Conservation (phyloP, 768 basidiomycete species). For the Podaxis mareebaensis region DNA sequence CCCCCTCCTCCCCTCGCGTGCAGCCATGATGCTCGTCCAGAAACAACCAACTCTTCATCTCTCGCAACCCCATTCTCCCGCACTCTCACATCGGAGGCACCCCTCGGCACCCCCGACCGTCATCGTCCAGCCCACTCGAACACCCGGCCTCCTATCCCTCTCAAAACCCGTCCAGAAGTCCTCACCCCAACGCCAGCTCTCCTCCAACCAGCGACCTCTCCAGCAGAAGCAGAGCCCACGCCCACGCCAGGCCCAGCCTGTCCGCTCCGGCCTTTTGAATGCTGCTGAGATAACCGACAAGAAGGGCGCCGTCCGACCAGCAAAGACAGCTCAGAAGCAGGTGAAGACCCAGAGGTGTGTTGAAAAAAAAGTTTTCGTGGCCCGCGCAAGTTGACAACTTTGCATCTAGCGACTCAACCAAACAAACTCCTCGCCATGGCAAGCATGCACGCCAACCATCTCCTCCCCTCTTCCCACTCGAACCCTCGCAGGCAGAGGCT, state of each 20-base stretch:
- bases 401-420: constrained; percentile 22
- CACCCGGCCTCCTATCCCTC: constrained; percentile 71
- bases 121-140: constrained; percentile 70
- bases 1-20: constrained; percentile 21
- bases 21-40: constrained; percentile 50
- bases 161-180: constrained; percentile 51
- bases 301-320: constrained; percentile 24
- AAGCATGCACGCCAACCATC: constrained; percentile 63
- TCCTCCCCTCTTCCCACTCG: constrained; percentile 41
- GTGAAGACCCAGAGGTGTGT: constrained; percentile 24
- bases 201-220: constrained; percentile 25
- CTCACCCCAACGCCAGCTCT: constrained; percentile 26
- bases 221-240: constrained; percentile 31
- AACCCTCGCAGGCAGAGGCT: constrained; percentile 71
- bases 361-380: background rate
- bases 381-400: background rate
- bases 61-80: constrained; percentile 24
- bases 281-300: constrained; percentile 27
- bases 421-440: constrained; percentile 49
- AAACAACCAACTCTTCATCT: constrained; percentile 40
- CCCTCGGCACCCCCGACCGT: constrained; percentile 71
- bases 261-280: constrained; percentile 26
- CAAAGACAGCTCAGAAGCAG: constrained; percentile 35
- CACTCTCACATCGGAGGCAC: constrained; percentile 55
- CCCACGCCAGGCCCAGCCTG: constrained; percentile 26